Conservation (phyloP, 495 filamentous ascomycete species). For the Trichoderma gamsii region DNA sequence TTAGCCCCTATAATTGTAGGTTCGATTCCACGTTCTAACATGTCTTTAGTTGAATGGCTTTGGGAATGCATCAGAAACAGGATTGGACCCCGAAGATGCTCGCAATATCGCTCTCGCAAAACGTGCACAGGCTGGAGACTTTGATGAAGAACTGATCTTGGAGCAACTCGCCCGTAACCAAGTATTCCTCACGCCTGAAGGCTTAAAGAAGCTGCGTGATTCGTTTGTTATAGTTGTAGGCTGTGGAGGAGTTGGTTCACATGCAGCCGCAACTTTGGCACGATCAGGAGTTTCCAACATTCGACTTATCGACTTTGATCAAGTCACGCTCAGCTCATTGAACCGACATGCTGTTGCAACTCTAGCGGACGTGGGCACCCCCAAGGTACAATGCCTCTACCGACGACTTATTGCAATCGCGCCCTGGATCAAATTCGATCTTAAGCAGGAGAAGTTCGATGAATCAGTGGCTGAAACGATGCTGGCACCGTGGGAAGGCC, state of each 20-base stretch:
- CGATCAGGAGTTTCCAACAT: slow-evolving; percentile 83
- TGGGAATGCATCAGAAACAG: slow-evolving; percentile 54
- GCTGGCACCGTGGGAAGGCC: slow-evolving; percentile 57
- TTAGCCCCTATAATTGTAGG: slow-evolving; percentile 24
- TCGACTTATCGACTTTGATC: slow-evolving; percentile 94
- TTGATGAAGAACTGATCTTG: slow-evolving; percentile 88
- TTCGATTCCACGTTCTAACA: slow-evolving; percentile 18
- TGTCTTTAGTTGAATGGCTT: slow-evolving; percentile 54
- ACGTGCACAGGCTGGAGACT: slow-evolving; percentile 79
- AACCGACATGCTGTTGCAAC: slow-evolving; percentile 95
- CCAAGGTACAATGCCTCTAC: slow-evolving; percentile 82
- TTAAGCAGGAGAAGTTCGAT: slow-evolving; percentile 77
- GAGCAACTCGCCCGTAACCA: slow-evolving; percentile 95
- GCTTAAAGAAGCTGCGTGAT: slow-evolving; percentile 68
- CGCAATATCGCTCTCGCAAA: slow-evolving; percentile 68
- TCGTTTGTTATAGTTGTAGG: slow-evolving; percentile 87
- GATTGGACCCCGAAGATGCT: slow-evolving; percentile 65
- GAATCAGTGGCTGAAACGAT: slow-evolving; percentile 56
- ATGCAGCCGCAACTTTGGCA: slow-evolving; percentile 77
- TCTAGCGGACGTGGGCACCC: slow-evolving; percentile 86
- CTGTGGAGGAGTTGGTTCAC: slow-evolving; percentile 90
- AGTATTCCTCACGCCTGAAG: slow-evolving; percentile 79
- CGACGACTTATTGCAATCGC: slow-evolving; percentile 73
- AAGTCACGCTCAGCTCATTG: slow-evolving; percentile 86
- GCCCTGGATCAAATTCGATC: slow-evolving; percentile 88